A percentile compares a stretch with the other conserved stretches of the same genome.
These are phyloP conservation scores for Pseudohalonectria lignicola DNA, from an alignment of 2,329 filamentous ascomycete species.

Conservation along the genomic window DNA sequence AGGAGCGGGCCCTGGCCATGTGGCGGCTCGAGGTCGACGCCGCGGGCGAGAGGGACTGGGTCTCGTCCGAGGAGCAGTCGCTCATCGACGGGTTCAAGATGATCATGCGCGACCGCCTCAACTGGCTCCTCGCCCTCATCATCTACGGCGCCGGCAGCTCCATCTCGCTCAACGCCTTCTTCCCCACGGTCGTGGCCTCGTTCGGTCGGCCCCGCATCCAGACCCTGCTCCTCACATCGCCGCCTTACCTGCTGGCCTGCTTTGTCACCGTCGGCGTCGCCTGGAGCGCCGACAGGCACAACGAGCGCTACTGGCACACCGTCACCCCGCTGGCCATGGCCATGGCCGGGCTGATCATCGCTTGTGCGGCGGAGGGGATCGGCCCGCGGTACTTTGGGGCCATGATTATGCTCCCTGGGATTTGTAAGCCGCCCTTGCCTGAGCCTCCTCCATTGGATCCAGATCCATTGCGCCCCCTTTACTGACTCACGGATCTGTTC, in stretches of 20 bases:
- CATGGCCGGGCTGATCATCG: slow-evolving; percentile 55
- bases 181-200: slow-evolving; percentile 10
- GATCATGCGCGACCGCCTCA: slow-evolving; percentile 9
- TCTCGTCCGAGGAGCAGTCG: slow-evolving; percentile 7
- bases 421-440: too few species aligned
- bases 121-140: slow-evolving; percentile 11
- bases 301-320: slow-evolving; percentile 62
- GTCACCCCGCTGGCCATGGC: slow-evolving; percentile 39
- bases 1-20: slow-evolving; percentile 11
- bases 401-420: slow-evolving; percentile 50
- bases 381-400: slow-evolving; percentile 59
- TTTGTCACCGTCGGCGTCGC: slow-evolving; percentile 54
- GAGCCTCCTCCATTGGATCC: too few species aligned
- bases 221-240: slow-evolving; percentile 52
- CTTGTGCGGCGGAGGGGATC: slow-evolving; percentile 46
- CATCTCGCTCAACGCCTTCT: slow-evolving; percentile 11
- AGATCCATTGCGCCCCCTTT: too few species aligned
- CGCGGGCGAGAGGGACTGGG: slow-evolving; percentile 13
- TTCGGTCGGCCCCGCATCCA: slow-evolving; percentile 17
- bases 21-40: slow-evolving; percentile 11
- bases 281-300: slow-evolving; percentile 60
- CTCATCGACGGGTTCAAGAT: slow-evolving; percentile 10
- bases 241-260: slow-evolving; percentile 52
- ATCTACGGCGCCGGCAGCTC: slow-evolving; percentile 10
- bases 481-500: too few species aligned